Evolutionary conservation across 2,329 filamentous ascomycete genomes (phyloP), one percentile per base, ranked within the genome.

Genomic region (Neofusicoccum sp.): DNA sequence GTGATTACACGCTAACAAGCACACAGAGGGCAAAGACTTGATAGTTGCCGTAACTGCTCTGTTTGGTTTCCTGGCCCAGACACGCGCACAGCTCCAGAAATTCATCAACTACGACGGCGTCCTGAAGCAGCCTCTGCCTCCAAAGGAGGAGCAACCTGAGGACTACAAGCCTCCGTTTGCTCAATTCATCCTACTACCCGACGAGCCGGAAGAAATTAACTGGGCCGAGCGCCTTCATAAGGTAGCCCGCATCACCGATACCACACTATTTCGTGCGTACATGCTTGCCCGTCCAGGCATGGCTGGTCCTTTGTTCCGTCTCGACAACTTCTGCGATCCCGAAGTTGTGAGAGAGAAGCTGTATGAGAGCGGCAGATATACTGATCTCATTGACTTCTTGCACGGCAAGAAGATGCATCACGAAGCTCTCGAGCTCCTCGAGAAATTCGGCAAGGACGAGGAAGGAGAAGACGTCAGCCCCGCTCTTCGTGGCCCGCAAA

Each of bases 281-380:
- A 98, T 99, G 93, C 91, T 93, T 69, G 91, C 89, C 3, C 88
- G 87, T 6, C 93, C 95, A 4, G 86, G 89, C 5, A 81, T 99
- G 9, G 92, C 92, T 3, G 90, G 90, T 1, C 91, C 93, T 0
- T 83, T 99, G 0, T 98, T 99, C 78, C 91, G 95, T 26, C 91
- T 98, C 56, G 89, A 93, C 70, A 99, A 99, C 73, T 98, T 97
- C 71, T 98, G 95, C 73, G 93, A 99, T 68, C 93, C 95, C 0
- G 89, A 91, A 31, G 95, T 98, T 2, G 93, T 99, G 24, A 95
- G 96, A 71, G 90, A 96, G 74, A 92, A 92, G 68, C 80, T 99
- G 4, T 86, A 96, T 62, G 91, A 96, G 72, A 91, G 88, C 41
- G 90, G 90, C 61, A 86, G 93, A 33, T 97, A 96, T 75, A 93